Conservation (phyloP, 345 rosid genomes). For the Melaleuca alternifolia region DNA sequence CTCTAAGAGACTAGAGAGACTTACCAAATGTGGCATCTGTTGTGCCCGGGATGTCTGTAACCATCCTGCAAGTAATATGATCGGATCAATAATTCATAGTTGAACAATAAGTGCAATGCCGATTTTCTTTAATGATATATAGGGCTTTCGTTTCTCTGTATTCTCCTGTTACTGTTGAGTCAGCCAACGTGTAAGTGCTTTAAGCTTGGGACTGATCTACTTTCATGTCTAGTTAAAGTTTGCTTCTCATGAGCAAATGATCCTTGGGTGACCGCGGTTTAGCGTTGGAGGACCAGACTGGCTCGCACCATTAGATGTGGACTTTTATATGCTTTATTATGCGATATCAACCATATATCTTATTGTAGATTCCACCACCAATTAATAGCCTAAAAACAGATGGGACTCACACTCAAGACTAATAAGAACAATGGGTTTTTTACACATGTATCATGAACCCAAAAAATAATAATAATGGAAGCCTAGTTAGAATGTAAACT, state of each 20-base stretch:
- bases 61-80: conserved; percentile 42
- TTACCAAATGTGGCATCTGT: conserved; percentile 91
- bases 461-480: neutral
- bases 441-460: neutral
- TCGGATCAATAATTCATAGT: neutral
- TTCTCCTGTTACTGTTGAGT: neutral
- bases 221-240: neutral
- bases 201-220: neutral
- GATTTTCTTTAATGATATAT: neutral
- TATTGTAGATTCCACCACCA: neutral
- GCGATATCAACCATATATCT: neutral
- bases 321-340: too few relatives aligned
- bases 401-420: neutral
- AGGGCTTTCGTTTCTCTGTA: neutral
- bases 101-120: neutral
- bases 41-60: conserved; percentile 95
- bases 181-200: neutral
- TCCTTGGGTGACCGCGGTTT: too few relatives aligned
- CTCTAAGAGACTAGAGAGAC: neutral
- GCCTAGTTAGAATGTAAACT: neutral
- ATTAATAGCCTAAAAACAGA: neutral
- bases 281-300: too few relatives aligned
- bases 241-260: neutral
- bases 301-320: too few relatives aligned
- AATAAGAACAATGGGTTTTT: neutral